Evolutionary conservation across 1,284 basidiomycete genomes (phyloP).

Genomic region (Xerocomus minutiporus): DNA sequence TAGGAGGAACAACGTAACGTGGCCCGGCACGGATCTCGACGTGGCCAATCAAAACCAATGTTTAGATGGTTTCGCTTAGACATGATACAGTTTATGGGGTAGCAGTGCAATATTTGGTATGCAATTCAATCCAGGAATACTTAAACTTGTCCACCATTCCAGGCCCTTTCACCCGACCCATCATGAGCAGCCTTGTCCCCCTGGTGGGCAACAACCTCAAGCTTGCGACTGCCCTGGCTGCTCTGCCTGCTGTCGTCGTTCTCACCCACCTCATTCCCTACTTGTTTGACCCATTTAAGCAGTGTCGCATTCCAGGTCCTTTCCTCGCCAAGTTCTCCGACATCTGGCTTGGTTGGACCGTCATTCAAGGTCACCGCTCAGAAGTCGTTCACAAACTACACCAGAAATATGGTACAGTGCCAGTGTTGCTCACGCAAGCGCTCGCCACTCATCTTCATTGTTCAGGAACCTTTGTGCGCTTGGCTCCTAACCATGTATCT

Average conservation of each 20-base stretch:
- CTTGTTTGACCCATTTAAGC: constrained; percentile 52
- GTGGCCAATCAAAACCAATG: no score
- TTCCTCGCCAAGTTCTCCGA: constrained; percentile 72
- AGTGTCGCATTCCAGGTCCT: constrained; percentile 70
- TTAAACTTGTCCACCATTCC: background rate
- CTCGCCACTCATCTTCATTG: background rate
- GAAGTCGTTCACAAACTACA: constrained; percentile 76
- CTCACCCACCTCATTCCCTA: constrained; percentile 55
- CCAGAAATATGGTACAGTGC: constrained; percentile 61
- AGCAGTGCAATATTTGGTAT: background rate
- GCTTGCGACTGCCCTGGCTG: constrained; percentile 16
- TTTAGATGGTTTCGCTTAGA: background rate
- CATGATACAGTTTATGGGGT: no score
- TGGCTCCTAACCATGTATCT: constrained; percentile 85
- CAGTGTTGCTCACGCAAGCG: background rate
- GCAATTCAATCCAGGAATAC: background rate
- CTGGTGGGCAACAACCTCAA: constrained; percentile 6
- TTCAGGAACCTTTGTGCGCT: constrained; percentile 73
- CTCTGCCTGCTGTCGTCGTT: constrained; percentile 34
- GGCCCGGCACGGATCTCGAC: background rate
- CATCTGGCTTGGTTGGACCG: constrained; percentile 68
- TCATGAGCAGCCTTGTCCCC: constrained; percentile 16
- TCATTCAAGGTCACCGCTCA: constrained; percentile 69
- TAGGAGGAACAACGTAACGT: no score
- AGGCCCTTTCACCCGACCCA: background rate